A percentile compares a stretch with the other conserved stretches of the same genome.
Evolutionary conservation across 345 rosid species (phyloP).

Genomic region (Kernera saxatilis): DNA sequence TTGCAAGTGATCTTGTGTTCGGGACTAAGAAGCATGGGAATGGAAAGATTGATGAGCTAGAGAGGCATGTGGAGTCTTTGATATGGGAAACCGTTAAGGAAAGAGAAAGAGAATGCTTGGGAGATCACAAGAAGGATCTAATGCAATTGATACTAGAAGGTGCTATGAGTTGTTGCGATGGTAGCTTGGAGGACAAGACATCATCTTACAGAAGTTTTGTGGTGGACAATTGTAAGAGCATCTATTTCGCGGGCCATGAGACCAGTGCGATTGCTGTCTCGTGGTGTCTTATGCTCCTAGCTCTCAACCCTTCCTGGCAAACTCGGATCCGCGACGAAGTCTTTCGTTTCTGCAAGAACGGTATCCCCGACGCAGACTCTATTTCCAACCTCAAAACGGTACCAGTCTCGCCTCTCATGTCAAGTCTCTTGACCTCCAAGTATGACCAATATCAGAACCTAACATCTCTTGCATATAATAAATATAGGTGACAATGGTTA

Average conservation of each 20-base stretch:
- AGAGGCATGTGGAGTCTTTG: constrained; percentile 52
- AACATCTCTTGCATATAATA: background rate
- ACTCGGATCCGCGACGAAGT: constrained; percentile 50
- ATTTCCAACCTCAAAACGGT: constrained; percentile 52
- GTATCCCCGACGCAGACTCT: constrained; percentile 42
- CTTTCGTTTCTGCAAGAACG: constrained; percentile 35
- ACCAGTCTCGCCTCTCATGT: background rate
- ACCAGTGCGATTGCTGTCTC: constrained; percentile 70
- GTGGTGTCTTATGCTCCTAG: constrained; percentile 85
- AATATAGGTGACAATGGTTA: constrained; percentile 52
- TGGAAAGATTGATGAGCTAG: constrained; percentile 39
- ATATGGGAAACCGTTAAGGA: constrained; percentile 73
- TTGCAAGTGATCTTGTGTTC: constrained; percentile 33
- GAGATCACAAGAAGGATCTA: constrained; percentile 47
- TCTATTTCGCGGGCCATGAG: constrained; percentile 83
- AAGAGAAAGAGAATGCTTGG: constrained; percentile 36
- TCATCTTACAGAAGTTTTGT: constrained; percentile 52
- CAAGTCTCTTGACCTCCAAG: background rate
- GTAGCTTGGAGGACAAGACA: constrained; percentile 29
- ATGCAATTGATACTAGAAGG: constrained; percentile 67
- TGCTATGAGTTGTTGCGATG: constrained; percentile 31
- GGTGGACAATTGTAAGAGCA: constrained; percentile 80
- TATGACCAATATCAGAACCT: background rate
- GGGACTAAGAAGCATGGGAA: constrained; percentile 33
- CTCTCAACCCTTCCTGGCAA: constrained; percentile 76